Conservation (phyloP, 345 rosid species). For the Alliaria petiolata region DNA sequence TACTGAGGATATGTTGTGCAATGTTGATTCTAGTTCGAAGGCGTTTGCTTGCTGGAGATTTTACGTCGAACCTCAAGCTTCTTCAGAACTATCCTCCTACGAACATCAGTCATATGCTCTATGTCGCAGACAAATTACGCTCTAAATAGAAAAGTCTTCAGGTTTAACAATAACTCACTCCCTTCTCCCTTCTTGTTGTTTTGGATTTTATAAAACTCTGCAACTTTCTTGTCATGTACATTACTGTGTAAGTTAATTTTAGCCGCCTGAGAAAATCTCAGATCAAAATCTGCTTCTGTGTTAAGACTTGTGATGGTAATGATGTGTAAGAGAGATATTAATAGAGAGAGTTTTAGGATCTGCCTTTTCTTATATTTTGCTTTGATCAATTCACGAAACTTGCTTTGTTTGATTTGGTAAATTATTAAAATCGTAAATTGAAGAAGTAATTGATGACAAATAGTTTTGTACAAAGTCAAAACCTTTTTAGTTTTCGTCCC, state of each 20-base stretch:
- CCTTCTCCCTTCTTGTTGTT: not conserved
- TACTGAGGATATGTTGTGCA: conserved; percentile 31
- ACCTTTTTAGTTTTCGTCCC: not conserved
- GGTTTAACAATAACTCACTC: not conserved
- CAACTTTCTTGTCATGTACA: conserved; percentile 23
- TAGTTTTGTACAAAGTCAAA: not conserved
- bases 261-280: conserved; percentile 14
- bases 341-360: conserved; percentile 11
- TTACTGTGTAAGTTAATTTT: conserved; percentile 13
- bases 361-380: not conserved
- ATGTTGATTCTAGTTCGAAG: conserved; percentile 40
- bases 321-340: conserved; percentile 12
- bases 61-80: conserved; percentile 78
- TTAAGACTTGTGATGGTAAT: conserved; percentile 11
- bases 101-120: conserved; percentile 54
- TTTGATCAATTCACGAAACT: conserved; percentile 11
- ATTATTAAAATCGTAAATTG: not conserved
- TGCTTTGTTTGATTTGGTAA: conserved; percentile 20
- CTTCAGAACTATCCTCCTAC: conserved; percentile 82
- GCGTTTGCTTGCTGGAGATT: conserved; percentile 62
- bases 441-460: not conserved
- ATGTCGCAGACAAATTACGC: conserved; percentile 35
- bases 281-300: conserved; percentile 7
- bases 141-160: conserved; percentile 1
- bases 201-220: not conserved